Evolutionary conservation across 768 basidiomycete species (phyloP).

Genomic region (Lentinula edodes): DNA sequence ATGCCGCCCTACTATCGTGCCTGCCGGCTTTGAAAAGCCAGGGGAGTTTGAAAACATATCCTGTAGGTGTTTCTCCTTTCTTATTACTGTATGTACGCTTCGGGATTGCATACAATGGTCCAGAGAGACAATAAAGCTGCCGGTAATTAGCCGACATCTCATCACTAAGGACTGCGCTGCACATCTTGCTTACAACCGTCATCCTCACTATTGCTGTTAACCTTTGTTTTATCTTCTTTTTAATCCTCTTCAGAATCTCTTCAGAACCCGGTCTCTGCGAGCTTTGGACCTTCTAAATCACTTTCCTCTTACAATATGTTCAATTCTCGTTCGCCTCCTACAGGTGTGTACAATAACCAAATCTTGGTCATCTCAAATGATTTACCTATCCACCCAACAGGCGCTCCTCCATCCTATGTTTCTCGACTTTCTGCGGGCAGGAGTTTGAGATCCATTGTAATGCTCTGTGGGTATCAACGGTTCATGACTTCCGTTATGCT

Average conservation of each 20-base stretch:
- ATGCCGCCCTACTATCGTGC: no score
- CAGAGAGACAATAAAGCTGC: background rate
- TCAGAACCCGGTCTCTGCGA: background rate
- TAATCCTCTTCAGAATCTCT: background rate
- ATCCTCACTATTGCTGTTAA: background rate
- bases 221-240: background rate
- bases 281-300: background rate
- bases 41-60: no score
- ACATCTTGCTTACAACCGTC: background rate
- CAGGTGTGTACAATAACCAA: background rate
- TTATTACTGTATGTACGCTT: no score
- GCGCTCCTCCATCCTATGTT: conserved; percentile 52
- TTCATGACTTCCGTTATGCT: background rate
- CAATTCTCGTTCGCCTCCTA: conserved; percentile 29
- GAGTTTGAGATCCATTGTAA: conserved; percentile 59
- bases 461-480: conserved; percentile 27
- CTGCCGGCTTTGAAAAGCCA: no score
- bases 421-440: conserved; percentile 46
- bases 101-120: no score
- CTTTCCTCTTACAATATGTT: conserved; percentile 18
- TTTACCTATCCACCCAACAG: conserved; percentile 17
- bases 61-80: no score
- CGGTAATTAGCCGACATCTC: background rate
- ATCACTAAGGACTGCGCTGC: background rate
- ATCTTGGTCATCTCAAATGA: no score